Base-by-base conservation (phyloP, 2,329 filamentous ascomycete genomes). In the Chlorencoelia australis region DNA sequence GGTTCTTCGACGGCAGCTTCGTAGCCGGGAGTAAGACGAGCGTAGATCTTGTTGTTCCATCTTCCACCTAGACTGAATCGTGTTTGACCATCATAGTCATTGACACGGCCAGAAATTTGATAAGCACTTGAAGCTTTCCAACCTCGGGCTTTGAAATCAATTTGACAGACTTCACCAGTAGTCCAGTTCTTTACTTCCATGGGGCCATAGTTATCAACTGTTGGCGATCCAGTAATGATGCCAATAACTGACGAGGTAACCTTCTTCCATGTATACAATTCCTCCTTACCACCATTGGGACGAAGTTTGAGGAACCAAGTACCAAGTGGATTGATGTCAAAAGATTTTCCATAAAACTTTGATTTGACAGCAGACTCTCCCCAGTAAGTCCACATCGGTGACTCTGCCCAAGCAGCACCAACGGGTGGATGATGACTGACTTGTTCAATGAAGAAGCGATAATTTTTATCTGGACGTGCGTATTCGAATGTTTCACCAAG, bases 151-250 rank as follows among this genome's bases (percentile, higher is more conserved):
- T 96, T 96, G 68, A 98, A 98, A 48, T 96, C 87, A 2, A 98
- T 66, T 4, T 79, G 65, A 47, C 84, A 89, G n/a, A 82, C 71
- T 59, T 96, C 91, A 36, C 91, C 89, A 1, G 89, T 98, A 0
- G 80, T 94, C 80, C 83, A 89, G 63, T 98, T 98, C 66, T 87
- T 94, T 59, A 98, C 79, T 57, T 95, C 87, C 85, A 98, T 96
- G 1, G 80, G 70, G 1, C 91, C 91, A 57, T 96, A 96, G 60
- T 98, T 95, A 64, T 98, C 91, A n/a, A 98, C 84, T 0, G 83
- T 84, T 0, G 91, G 91, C 50, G 85, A 94, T 31, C 91, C 91
- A 0, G 89, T 96, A 52, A 98, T 95, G 59, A 98, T 98, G 40
- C 91, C 91, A 41, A 96, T 79, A n/a, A 98, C 91, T 2, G 88